phyloP scores from a whole-genome alignment of 441 rosid species.

The Croton laevigatus region DNA sequence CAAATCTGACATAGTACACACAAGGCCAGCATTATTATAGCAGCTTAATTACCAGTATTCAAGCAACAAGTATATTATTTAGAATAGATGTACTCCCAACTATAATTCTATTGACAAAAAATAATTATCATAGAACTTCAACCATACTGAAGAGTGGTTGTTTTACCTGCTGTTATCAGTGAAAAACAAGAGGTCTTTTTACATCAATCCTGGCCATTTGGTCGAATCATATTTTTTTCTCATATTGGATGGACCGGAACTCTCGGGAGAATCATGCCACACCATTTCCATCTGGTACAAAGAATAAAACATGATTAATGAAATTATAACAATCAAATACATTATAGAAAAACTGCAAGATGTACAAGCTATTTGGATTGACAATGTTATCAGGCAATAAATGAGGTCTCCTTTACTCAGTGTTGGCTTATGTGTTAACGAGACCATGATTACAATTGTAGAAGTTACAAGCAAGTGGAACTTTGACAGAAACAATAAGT shows the following conservation, averaged over 20 bases:
- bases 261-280: constrained; percentile 68
- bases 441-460: not conserved
- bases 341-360: not conserved
- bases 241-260: constrained; percentile 46
- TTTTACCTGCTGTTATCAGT: constrained; percentile 22
- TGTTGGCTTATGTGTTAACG: not conserved
- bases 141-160: not conserved
- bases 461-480: not conserved
- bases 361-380: not conserved
- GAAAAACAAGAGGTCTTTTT: constrained; percentile 16
- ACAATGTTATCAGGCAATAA: not conserved
- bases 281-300: constrained; percentile 75
- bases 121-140: not conserved
- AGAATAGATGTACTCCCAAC: not conserved
- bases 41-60: not conserved
- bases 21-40: not conserved
- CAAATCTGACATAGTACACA: not conserved
- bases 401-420: not conserved
- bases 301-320: constrained; percentile 1
- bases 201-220: constrained; percentile 71
- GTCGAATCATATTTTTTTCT: constrained; percentile 51
- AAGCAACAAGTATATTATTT: not conserved
- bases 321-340: not conserved
- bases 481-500: not conserved
- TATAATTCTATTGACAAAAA: not conserved